Evolutionary conservation across 768 basidiomycete genomes (phyloP), one percentile per base, ranked within the genome.

Genomic region (Leccinum disarticulatum): DNA sequence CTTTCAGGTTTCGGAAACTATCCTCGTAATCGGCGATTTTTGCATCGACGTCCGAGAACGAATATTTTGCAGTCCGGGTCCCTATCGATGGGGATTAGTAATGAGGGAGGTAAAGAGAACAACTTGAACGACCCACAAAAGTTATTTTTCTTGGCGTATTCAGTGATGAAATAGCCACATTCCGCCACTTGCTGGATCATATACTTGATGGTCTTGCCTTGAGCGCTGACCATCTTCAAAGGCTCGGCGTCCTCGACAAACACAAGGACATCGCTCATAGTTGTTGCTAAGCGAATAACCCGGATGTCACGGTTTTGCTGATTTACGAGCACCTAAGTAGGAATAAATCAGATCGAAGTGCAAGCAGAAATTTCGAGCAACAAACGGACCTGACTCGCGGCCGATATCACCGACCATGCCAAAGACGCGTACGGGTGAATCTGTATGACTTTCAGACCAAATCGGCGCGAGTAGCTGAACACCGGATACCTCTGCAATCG

Each of bases 371-470:
- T 19, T 1, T 8, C 3, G 8, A 43, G 6, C 1, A 46, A 52
- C 7, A 35, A 4, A 55, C 60, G 11, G 8, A 66, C 66, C 57
- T 66, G 48, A n/a, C 57, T 66, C 9, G 64, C 58, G 55, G 67
- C 64, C 9, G 64, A 68, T 49, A 68, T 60, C 4, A 68, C 67
- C 15, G 66, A 67, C 58, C 61, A 67, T 13, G 67, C 64, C n/a
- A 68, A 30, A 6, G 64, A 63, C 1, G 57, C 31, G 15, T 63
- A 68, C 1, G 67, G 67, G 14, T 68, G 61, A 54, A 68, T 51
- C 66, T 68, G 33, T 25, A 22, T 3, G 28, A 30, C 15, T 14
- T 48, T 65, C 13, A 63, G 55, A 46, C 27, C 14, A 19, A 14
- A 25, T 52, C 3, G 11, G 13, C n/a, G 4, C n/a, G 3, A 48